Evolutionary conservation across 148 eudicot genomes (phyloP).

Genomic region (Rhododendron williamsianum): DNA sequence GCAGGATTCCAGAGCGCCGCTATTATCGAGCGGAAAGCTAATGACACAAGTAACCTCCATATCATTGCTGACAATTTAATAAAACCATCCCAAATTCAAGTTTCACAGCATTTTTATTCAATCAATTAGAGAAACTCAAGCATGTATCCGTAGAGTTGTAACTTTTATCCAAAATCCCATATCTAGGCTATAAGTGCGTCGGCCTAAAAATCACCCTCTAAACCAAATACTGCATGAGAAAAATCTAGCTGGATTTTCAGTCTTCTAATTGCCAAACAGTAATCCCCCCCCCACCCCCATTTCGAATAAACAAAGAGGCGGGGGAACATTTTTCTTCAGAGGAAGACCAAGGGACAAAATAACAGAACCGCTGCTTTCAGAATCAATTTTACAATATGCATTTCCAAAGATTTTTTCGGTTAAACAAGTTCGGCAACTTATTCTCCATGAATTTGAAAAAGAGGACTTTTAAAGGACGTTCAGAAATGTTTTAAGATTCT

Average conservation of each 20-base stretch:
- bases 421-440: background rate
- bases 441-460: background rate
- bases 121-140: background rate
- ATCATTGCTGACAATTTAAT: background rate
- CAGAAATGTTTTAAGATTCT: background rate
- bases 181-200: background rate
- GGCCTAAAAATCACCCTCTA: background rate
- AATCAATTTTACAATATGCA: background rate
- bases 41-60: background rate
- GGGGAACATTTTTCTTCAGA: background rate
- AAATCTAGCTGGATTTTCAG: background rate
- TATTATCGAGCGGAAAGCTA: background rate
- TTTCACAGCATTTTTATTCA: background rate
- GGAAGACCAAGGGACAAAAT: background rate
- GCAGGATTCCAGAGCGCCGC: conserved; percentile 14
- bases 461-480: background rate
- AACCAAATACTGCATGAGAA: background rate
- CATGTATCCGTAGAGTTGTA: background rate
- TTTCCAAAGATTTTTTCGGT: background rate
- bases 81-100: background rate
- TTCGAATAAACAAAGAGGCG: background rate
- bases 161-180: background rate
- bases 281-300: background rate
- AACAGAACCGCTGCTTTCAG: background rate
- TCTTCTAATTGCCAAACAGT: background rate